Conservation (phyloP, 257 asterid genomes). For the Capsicum pubescens region DNA sequence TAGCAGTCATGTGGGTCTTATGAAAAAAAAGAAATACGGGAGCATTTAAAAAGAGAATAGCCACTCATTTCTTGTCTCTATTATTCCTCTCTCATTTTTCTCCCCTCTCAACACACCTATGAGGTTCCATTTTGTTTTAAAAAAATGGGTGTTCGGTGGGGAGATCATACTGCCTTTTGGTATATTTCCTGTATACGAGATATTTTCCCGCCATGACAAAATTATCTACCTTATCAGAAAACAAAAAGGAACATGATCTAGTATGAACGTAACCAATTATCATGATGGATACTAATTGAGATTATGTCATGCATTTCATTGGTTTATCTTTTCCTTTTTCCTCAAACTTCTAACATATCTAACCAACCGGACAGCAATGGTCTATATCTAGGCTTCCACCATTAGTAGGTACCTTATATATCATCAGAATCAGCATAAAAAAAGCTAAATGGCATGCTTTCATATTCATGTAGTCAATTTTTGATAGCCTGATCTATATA, state of each 20-base stretch:
- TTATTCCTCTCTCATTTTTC: background rate
- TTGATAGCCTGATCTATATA: conserved; percentile 5
- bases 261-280: background rate
- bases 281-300: conserved; percentile 22
- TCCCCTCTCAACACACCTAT: background rate
- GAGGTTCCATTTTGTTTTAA: background rate
- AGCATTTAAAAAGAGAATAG: conserved; percentile 10
- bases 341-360: background rate
- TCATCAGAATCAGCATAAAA: background rate
- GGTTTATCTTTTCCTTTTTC: conserved; percentile 10
- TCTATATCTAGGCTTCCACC: background rate
- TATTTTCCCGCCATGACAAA: background rate
- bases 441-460: conserved; percentile 5
- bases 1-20: background rate
- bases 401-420: conserved; percentile 13
- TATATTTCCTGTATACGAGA: background rate
- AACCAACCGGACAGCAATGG: background rate
- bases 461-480: conserved; percentile 19
- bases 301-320: background rate
- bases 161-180: background rate
- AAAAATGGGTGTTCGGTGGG: background rate
- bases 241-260: conserved; percentile 4
- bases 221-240: conserved; percentile 8
- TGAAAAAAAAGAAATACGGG: background rate
- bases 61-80: background rate